Percentiles rank a stretch among this genome's conserved stretches.
Conservation (phyloP, 202 grass and related monocot species). For the Elaeis oleifera region DNA sequence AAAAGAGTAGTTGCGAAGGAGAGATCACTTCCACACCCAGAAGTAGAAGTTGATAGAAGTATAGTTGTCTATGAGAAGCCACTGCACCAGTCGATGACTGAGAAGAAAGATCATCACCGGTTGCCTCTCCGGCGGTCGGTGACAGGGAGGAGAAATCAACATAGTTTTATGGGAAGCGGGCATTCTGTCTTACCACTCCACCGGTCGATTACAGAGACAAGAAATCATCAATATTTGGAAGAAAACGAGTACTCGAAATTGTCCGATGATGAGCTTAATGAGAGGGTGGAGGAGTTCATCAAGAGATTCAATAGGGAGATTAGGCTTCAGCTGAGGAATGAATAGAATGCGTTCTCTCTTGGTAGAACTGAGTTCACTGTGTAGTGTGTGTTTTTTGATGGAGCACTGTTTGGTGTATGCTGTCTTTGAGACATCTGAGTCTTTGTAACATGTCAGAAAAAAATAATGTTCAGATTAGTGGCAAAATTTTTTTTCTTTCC, state of each 20-base stretch:
- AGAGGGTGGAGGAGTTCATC: constrained; percentile 83
- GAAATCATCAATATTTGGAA: constrained; percentile 10
- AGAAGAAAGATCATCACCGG: not conserved
- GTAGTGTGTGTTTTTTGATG: no score
- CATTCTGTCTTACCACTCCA: no score
- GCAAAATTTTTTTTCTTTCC: no score
- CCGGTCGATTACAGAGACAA: constrained; percentile 12
- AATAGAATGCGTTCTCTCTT: not conserved
- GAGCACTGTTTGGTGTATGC: no score
- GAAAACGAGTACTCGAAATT: constrained; percentile 47
- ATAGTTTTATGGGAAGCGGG: no score
- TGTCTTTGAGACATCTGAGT: no score
- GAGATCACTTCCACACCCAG: not conserved
- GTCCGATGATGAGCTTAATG: constrained; percentile 81
- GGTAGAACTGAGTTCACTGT: no score
- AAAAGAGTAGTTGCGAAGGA: not conserved
- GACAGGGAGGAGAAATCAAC: no score
- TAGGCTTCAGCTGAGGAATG: constrained; percentile 54
- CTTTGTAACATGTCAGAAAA: no score
- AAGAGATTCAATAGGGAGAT: constrained; percentile 78
- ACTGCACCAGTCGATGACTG: not conserved
- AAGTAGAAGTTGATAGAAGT: not conserved
- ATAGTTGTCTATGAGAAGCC: constrained; percentile 1
- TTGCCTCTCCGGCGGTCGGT: not conserved
- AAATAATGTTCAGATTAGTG: no score